Evolutionary conservation across 2,329 filamentous ascomycete species (phyloP).

Genomic region (Aaosphaeria pasadenensis): DNA sequence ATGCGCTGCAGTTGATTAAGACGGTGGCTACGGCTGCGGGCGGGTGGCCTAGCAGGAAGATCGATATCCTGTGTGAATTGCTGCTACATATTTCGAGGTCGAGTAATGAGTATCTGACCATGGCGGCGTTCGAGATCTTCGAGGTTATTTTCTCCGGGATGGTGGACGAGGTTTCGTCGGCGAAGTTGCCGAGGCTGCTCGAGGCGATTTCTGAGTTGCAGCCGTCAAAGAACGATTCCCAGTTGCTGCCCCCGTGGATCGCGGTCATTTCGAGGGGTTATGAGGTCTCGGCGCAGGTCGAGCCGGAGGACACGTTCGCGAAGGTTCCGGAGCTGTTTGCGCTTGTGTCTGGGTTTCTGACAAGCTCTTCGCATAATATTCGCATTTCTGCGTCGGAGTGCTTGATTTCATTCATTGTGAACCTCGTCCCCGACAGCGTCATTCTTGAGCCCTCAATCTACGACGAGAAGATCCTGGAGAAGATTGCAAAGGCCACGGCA

Average conservation of each 20-base stretch:
- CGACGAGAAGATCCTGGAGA: slow-evolving; percentile 85
- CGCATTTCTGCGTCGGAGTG: slow-evolving; percentile 93
- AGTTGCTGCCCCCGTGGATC: slow-evolving; percentile 93
- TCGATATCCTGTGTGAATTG: slow-evolving; percentile 86
- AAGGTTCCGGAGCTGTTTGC: slow-evolving; percentile 83
- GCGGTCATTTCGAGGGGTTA: slow-evolving; percentile 92
- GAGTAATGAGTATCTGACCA: slow-evolving; percentile 92
- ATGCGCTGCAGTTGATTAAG: slow-evolving; percentile 89
- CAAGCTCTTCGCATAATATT: slow-evolving; percentile 88
- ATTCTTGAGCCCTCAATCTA: slow-evolving; percentile 87
- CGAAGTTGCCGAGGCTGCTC: slow-evolving; percentile 83
- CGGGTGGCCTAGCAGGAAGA: slow-evolving; percentile 95
- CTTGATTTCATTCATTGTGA: slow-evolving; percentile 86
- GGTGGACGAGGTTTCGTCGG: slow-evolving; percentile 79
- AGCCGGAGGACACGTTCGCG: slow-evolving; percentile 86
- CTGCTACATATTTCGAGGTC: slow-evolving; percentile 84
- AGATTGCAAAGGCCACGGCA: slow-evolving; percentile 69
- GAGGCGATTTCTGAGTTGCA: slow-evolving; percentile 91
- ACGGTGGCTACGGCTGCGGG: slow-evolving; percentile 81
- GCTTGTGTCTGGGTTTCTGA: slow-evolving; percentile 76
- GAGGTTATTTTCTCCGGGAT: slow-evolving; percentile 95
- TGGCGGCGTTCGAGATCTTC: slow-evolving; percentile 95
- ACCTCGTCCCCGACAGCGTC: slow-evolving; percentile 79
- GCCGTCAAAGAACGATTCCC: slow-evolving; percentile 88
- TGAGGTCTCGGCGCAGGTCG: slow-evolving; percentile 85